phyloP scores from a whole-genome alignment of 2,329 filamentous ascomycete species.

The Blastomyces emzantsi region DNA sequence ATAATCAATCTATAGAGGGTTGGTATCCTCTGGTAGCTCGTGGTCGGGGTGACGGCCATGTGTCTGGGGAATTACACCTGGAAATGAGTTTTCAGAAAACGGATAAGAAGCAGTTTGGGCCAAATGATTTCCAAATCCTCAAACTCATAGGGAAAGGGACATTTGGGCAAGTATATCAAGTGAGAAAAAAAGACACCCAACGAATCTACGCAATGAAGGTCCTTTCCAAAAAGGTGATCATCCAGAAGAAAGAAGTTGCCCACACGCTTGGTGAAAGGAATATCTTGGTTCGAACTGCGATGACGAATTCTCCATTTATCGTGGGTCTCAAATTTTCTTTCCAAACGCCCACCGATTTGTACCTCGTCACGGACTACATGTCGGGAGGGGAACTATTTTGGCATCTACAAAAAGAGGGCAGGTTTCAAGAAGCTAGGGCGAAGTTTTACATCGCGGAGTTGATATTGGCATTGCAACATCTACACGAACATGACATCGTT shows the following conservation, averaged over 20 bases:
- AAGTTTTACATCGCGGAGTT: constrained; percentile 99
- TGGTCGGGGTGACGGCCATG: constrained; percentile 66
- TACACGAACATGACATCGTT: constrained; percentile 95
- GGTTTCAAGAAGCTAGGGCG: constrained; percentile 86
- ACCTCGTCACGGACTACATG: constrained; percentile 99
- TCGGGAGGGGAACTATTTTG: constrained; percentile 97
- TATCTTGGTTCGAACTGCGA: constrained; percentile 92
- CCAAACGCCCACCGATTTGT: constrained; percentile 92
- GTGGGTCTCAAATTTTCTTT: constrained; percentile 98
- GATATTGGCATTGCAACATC: constrained; percentile 86
- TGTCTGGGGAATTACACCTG: constrained; percentile 79
- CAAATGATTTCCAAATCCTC: constrained; percentile 90
- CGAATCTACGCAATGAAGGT: constrained; percentile 99
- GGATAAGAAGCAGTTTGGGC: constrained; percentile 85
- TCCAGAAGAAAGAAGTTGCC: constrained; percentile 98
- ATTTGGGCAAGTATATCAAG: constrained; percentile 97
- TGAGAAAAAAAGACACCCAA: constrained; percentile 90
- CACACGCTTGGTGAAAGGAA: constrained; percentile 96
- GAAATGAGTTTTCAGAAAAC: constrained; percentile 77
- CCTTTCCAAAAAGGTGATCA: constrained; percentile 97
- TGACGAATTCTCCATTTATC: constrained; percentile 92
- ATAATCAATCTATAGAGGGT: constrained; percentile 63
- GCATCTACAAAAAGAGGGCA: constrained; percentile 95
- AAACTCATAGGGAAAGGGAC: constrained; percentile 97
- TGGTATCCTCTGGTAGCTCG: constrained; percentile 80